A percentile compares a stretch with the other conserved stretches of the same genome.
Evolutionary conservation across 2,329 filamentous ascomycete genomes (phyloP).

Genomic region (Cladosporium cucumerinum): DNA sequence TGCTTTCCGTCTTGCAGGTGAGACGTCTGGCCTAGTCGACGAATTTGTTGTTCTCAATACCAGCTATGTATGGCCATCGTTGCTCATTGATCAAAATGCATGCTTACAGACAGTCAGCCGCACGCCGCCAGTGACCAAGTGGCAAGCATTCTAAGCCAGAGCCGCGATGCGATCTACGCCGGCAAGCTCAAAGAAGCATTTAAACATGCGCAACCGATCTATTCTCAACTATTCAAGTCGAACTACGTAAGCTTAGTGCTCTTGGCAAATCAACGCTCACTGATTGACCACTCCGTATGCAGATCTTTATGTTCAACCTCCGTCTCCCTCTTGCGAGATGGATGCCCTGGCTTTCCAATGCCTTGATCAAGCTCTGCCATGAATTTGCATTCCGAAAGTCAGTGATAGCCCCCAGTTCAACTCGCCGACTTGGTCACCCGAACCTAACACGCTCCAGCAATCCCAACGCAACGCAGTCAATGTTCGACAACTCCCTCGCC

Average conservation of each 20-base stretch:
- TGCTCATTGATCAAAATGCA: background rate
- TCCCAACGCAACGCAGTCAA: background rate
- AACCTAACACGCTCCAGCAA: background rate
- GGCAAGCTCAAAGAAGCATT: background rate
- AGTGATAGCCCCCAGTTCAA: background rate
- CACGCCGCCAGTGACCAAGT: background rate
- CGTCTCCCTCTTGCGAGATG: constrained; percentile 40
- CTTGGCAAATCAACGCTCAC: too few species aligned
- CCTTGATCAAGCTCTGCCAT: constrained; percentile 45
- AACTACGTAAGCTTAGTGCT: background rate
- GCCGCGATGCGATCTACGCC: background rate
- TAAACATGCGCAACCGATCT: background rate
- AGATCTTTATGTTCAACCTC: constrained; percentile 52
- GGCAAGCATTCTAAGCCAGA: background rate
- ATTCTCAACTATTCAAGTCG: background rate
- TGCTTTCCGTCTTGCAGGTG: constrained; percentile 55
- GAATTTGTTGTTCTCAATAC: constrained; percentile 55
- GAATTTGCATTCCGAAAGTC: background rate
- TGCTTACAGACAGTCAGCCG: background rate
- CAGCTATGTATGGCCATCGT: constrained; percentile 46
- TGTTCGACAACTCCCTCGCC: constrained; percentile 39
- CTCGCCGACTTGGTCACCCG: too few species aligned
- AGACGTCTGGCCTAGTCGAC: constrained; percentile 54
- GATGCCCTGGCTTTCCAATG: constrained; percentile 40
- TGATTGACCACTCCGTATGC: constrained; percentile 6